These are phyloP conservation scores for Hirschioporus abietinus DNA, from an alignment of 768 basidiomycete genomes.

Conservation along the genomic window DNA sequence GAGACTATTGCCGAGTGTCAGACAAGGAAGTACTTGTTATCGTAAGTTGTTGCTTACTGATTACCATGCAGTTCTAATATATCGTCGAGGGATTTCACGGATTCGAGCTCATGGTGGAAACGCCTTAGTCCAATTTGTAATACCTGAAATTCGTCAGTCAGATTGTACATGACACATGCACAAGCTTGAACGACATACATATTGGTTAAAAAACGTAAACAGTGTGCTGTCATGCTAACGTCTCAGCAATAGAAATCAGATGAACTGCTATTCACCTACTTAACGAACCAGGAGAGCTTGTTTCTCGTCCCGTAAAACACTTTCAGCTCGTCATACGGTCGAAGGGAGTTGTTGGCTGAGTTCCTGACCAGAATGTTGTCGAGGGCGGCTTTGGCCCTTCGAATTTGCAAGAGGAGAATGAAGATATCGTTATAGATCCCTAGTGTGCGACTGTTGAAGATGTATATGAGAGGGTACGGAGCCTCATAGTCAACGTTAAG, in stretches of 20 bases:
- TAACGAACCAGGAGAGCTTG: constrained; percentile 79
- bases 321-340: constrained; percentile 47
- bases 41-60: constrained; percentile 44
- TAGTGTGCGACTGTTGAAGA: constrained; percentile 55
- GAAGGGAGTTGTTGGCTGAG: constrained; percentile 29
- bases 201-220: constrained; percentile 66
- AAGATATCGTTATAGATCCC: constrained; percentile 64
- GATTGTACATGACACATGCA: neutral
- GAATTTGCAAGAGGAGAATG: constrained; percentile 65
- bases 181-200: constrained; percentile 39
- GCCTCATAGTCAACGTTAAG: constrained; percentile 73
- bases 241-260: constrained; percentile 1
- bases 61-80: constrained; percentile 65
- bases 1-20: neutral
- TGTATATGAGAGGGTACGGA: constrained; percentile 76
- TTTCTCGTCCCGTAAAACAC: constrained; percentile 72
- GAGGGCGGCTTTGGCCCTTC: constrained; percentile 64
- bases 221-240: constrained; percentile 40
- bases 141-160: neutral
- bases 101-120: constrained; percentile 52
- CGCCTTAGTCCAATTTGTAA: neutral
- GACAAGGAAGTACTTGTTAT: neutral
- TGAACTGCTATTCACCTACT: constrained; percentile 42
- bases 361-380: constrained; percentile 66
- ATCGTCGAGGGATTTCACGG: constrained; percentile 65